phyloP scores from a whole-genome alignment of 495 filamentous ascomycete genomes.

The Penicillium verhagenii region DNA sequence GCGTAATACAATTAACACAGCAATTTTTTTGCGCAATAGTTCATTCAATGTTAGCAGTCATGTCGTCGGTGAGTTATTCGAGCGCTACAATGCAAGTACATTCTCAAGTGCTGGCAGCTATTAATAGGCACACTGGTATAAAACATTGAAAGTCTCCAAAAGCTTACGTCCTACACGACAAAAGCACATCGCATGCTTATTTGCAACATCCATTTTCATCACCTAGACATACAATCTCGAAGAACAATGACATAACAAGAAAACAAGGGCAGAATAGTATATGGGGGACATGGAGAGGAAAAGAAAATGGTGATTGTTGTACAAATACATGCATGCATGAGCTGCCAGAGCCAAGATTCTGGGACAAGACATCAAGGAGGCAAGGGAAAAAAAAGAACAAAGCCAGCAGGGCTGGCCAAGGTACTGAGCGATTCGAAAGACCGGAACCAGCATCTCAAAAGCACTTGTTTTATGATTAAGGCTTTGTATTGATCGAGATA shows the following conservation, averaged over 20 bases:
- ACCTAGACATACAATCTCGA: constrained; percentile 30
- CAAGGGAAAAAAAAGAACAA: constrained; percentile 17
- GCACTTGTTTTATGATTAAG: background rate
- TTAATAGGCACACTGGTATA: too few relatives aligned
- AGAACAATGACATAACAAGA: constrained; percentile 17
- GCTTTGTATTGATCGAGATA: background rate
- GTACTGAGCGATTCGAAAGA: background rate
- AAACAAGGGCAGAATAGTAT: constrained; percentile 21
- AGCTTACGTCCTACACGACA: too few relatives aligned
- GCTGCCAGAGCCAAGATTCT: constrained; percentile 36
- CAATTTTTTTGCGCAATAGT: too few relatives aligned
- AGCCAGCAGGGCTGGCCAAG: constrained; percentile 5
- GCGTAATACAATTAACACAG: too few relatives aligned
- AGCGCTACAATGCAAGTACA: too few relatives aligned
- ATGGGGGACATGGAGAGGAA: constrained; percentile 22
- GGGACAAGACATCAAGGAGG: constrained; percentile 29
- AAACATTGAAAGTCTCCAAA: too few relatives aligned
- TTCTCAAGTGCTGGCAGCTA: too few relatives aligned
- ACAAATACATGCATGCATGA: constrained; percentile 50
- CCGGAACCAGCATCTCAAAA: background rate
- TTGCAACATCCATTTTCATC: constrained; percentile 30
- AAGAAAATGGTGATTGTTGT: constrained; percentile 34
- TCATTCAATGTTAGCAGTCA: too few relatives aligned
- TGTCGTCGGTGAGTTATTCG: too few relatives aligned
- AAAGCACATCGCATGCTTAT: constrained; percentile 2